Evolutionary conservation across 1,284 basidiomycete species (phyloP).

Genomic region (Cryptococcus sp.): DNA sequence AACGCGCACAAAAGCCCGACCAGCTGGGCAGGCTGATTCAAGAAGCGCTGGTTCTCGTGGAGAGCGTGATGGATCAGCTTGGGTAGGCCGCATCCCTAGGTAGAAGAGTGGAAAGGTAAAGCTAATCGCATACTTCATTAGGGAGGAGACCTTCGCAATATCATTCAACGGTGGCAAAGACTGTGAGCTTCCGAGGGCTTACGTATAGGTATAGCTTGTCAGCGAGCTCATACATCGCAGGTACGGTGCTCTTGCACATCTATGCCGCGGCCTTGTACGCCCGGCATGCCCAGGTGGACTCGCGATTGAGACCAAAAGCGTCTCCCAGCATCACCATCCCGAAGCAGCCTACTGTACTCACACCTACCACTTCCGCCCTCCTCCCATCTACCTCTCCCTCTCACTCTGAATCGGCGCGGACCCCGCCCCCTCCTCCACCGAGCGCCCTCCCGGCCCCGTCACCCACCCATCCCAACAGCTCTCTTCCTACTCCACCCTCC

Average conservation of each 20-base stretch:
- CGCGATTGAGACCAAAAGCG: not conserved
- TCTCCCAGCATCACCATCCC: slow-evolving; percentile 6
- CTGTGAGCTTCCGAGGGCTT: slow-evolving; percentile 59
- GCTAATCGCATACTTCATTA: slow-evolving; percentile 26
- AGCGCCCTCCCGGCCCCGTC: slow-evolving; percentile 40
- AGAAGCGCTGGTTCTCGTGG: slow-evolving; percentile 73
- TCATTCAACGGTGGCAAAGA: slow-evolving; percentile 99
- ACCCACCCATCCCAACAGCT: slow-evolving; percentile 6
- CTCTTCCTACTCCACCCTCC: slow-evolving; percentile 8
- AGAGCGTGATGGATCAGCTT: slow-evolving; percentile 66
- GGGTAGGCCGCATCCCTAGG: slow-evolving; percentile 65
- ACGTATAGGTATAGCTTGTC: too few relatives aligned
- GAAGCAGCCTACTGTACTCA: not conserved
- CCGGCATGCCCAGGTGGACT: slow-evolving; percentile 24
- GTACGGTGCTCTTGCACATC: slow-evolving; percentile 90
- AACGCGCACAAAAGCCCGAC: slow-evolving; percentile 28
- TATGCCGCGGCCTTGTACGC: slow-evolving; percentile 65
- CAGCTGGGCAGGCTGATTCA: slow-evolving; percentile 58
- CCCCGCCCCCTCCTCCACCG: not conserved
- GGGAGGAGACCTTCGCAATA: slow-evolving; percentile 67
- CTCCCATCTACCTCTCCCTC: not conserved
- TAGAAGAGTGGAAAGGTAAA: too few relatives aligned
- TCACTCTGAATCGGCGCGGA: not conserved
- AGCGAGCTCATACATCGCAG: slow-evolving; percentile 51
- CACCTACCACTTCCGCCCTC: slow-evolving; percentile 1